phyloP scores from a whole-genome alignment of 2,329 filamentous ascomycete species.

The Coleophoma eucalyptorum region DNA sequence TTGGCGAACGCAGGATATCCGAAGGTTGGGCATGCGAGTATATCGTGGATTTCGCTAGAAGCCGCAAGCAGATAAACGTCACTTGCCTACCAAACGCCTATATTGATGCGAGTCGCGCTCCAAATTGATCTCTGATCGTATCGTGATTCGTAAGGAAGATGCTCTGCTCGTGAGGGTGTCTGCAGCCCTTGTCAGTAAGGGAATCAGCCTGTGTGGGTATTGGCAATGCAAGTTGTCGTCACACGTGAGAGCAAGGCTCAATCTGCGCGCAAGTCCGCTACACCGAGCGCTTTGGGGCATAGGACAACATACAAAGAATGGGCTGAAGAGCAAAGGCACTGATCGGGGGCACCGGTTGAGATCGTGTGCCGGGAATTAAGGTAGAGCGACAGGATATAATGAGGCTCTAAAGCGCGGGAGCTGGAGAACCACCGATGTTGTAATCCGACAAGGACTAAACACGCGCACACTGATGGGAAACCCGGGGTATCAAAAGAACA shows the following conservation, averaged over 20 bases:
- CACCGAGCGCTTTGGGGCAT: conserved; percentile 6
- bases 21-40: conserved; percentile 26
- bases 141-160: conserved; percentile 18
- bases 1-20: conserved; percentile 13
- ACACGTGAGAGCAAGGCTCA: neutral
- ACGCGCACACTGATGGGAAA: neutral
- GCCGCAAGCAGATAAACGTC: conserved; percentile 10
- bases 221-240: neutral
- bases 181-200: conserved; percentile 6
- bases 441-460: neutral
- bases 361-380: conserved; percentile 7
- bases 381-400: conserved; percentile 2
- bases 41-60: conserved; percentile 14
- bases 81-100: neutral
- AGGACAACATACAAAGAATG: conserved; percentile 12
- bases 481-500: conserved; percentile 26
- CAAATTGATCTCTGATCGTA: conserved; percentile 11
- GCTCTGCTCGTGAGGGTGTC: conserved; percentile 7
- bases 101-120: too few relatives aligned
- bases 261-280: neutral
- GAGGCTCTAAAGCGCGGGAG: conserved; percentile 15
- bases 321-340: conserved; percentile 11
- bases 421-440: conserved; percentile 8
- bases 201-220: conserved; percentile 8
- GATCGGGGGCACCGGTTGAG: conserved; percentile 11